Evolutionary conservation across 257 asterid genomes (phyloP).

Genomic region (Fraxinus anomala): DNA sequence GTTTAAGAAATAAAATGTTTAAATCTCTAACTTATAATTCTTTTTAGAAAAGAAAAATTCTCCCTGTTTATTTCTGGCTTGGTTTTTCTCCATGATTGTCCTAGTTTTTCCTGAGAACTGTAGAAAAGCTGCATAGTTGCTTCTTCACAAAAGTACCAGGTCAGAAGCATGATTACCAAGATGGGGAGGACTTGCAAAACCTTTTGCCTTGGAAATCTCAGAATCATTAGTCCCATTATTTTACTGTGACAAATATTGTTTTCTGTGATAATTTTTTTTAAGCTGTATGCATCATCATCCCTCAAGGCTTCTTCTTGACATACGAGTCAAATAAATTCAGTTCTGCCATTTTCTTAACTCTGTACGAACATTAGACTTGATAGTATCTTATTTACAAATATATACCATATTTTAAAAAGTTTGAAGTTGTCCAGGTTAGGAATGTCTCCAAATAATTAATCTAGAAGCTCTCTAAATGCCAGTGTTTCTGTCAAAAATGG

Average conservation of each 20-base stretch:
- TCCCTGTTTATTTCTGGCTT: slow-evolving; percentile 1
- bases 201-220: slow-evolving; percentile 17
- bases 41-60: not conserved
- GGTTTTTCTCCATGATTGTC: slow-evolving; percentile 2
- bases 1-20: not conserved
- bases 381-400: not conserved
- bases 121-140: not conserved
- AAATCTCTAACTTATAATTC: no score
- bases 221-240: not conserved
- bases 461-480: not conserved
- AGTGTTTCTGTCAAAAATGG: not conserved
- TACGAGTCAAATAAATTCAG: not conserved
- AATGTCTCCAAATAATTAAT: not conserved
- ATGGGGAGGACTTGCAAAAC: slow-evolving; percentile 12
- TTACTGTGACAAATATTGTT: not conserved
- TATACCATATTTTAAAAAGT: not conserved
- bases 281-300: not conserved
- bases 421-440: not conserved
- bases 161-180: slow-evolving; percentile 7
- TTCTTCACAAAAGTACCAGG: not conserved
- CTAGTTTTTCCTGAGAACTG: slow-evolving; percentile 13
- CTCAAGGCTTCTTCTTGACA: not conserved
- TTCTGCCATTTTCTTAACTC: not conserved
- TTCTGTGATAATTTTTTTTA: not conserved
- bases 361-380: not conserved